These are phyloP conservation scores for Phytophthora aleatoria DNA, from an alignment of 352 stramenopile genomes.

Conservation along the genomic window DNA sequence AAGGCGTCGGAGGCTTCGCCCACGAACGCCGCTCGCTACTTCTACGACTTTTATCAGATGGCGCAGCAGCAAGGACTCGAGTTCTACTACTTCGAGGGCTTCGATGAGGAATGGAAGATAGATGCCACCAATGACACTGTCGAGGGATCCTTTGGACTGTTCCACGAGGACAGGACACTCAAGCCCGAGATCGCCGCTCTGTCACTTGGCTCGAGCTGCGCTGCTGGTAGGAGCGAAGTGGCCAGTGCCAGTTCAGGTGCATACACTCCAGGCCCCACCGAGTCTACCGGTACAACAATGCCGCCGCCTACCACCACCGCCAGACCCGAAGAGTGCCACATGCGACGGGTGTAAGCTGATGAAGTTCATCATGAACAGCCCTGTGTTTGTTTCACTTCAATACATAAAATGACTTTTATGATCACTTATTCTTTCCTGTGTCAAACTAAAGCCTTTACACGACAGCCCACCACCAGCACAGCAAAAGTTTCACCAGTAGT, in stretches of 20 bases:
- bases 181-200: conserved; percentile 49
- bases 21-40: conserved; percentile 55
- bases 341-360: conserved; percentile 2
- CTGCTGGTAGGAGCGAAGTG: conserved; percentile 19
- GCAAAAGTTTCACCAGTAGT: no score
- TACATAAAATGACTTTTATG: no score
- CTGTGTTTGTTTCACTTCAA: no score
- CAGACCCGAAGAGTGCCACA: conserved; percentile 7
- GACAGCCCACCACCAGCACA: no score
- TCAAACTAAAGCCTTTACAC: no score
- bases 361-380: no score
- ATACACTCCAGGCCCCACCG: not conserved
- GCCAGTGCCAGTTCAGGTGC: conserved; percentile 8
- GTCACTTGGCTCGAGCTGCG: conserved; percentile 23
- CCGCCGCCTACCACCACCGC: not conserved
- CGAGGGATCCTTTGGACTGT: conserved; percentile 69
- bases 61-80: conserved; percentile 46
- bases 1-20: conserved; percentile 48
- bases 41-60: conserved; percentile 59
- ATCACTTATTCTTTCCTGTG: no score
- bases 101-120: conserved; percentile 69
- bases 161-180: conserved; percentile 44
- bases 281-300: not conserved
- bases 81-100: conserved; percentile 78
- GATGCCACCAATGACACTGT: conserved; percentile 46